These are phyloP conservation scores for Naganishia vaughanmartiniae DNA, from an alignment of 768 basidiomycete species.

Conservation along the genomic window DNA sequence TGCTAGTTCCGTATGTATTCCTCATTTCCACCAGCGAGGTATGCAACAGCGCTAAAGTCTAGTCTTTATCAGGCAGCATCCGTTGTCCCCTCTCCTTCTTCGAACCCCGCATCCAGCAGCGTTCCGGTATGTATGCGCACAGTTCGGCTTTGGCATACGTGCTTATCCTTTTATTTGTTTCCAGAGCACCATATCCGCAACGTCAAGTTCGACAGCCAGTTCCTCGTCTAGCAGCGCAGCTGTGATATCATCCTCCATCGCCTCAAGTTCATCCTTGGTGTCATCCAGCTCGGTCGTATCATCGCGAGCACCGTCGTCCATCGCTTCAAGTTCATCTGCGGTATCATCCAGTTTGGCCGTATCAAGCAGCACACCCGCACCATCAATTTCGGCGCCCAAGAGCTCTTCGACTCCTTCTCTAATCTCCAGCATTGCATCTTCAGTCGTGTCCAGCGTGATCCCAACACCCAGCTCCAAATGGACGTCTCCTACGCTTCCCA, in stretches of 20 bases:
- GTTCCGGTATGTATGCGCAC: no score
- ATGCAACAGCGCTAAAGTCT: no score
- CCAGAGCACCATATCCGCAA: neutral
- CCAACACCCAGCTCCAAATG: conserved; percentile 1
- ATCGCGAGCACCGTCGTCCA: neutral
- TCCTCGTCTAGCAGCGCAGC: neutral
- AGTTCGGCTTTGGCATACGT: neutral
- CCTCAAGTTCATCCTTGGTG: neutral
- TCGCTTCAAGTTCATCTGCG: neutral
- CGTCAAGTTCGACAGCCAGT: neutral
- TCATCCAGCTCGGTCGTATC: neutral
- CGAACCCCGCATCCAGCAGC: no score
- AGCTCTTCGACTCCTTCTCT: neutral
- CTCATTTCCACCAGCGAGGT: no score
- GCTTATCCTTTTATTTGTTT: neutral
- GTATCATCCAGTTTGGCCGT: neutral
- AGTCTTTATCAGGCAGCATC: no score
- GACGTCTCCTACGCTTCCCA: neutral
- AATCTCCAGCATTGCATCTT: neutral
- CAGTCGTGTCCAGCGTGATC: neutral
- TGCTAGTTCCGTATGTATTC: neutral
- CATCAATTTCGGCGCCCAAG: neutral
- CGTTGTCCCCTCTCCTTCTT: no score
- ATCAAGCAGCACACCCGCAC: neutral
- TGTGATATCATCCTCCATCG: neutral